phyloP scores from a whole-genome alignment of 495 filamentous ascomycete species.

The Daldinia concentrica region DNA sequence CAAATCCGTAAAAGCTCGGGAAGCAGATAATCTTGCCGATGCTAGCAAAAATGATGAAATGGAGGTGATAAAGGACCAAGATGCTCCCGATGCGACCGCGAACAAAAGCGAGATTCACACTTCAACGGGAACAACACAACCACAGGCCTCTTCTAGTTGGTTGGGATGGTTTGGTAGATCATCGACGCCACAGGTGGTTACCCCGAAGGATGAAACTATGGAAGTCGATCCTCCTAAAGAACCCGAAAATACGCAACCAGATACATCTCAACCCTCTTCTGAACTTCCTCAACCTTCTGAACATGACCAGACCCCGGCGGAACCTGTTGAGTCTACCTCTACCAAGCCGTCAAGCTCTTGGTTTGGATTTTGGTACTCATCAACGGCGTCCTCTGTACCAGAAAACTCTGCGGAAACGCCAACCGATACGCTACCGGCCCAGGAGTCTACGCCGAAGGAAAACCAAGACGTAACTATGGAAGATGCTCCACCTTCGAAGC shows the following conservation, averaged over 20 bases:
- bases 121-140: conserved; percentile 32
- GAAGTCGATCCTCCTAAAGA: conserved; percentile 40
- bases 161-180: conserved; percentile 65
- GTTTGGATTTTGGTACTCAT: conserved; percentile 62
- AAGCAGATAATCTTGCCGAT: conserved; percentile 20
- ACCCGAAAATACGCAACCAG: conserved; percentile 20
- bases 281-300: conserved; percentile 6
- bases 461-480: conserved; percentile 51
- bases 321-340: conserved; percentile 38
- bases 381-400: conserved; percentile 31
- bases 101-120: conserved; percentile 19
- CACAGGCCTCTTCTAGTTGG: conserved; percentile 61
- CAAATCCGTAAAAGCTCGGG: conserved; percentile 39
- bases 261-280: conserved; percentile 20
- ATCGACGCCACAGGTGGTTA: conserved; percentile 35
- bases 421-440: conserved; percentile 25
- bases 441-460: conserved; percentile 41
- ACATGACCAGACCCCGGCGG: background rate
- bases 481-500: conserved; percentile 47
- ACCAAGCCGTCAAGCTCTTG: conserved; percentile 54
- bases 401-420: conserved; percentile 39
- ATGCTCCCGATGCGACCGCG: conserved; percentile 4
- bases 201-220: conserved; percentile 38
- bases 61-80: conserved; percentile 19
- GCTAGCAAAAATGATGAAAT: background rate